Base-by-base conservation (phyloP, 1,139 yeast species). In the Suhomyces guaymorum region DNA sequence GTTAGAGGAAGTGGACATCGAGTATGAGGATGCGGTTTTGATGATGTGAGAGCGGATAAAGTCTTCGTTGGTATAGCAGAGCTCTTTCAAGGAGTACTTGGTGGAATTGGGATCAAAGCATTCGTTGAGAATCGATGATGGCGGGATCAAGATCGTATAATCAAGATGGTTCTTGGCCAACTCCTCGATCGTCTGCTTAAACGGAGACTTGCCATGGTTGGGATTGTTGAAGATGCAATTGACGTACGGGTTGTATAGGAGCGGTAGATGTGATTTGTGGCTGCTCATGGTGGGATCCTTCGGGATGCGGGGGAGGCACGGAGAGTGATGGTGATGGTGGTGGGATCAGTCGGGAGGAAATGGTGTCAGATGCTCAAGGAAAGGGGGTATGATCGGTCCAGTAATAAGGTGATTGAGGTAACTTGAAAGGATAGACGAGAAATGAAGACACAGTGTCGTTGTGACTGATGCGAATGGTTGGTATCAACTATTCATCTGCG, bases 1-100 rank as follows among this genome's bases (percentile, higher is more conserved):
- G 22, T 72, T 55, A 31, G 67, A 66, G 25, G 66, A 51, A 38
- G 66, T 61, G 8, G 68, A 56, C 14, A 72, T 53, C 1, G 70
- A 56, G 26, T 52, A 49, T 7, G 70, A 58, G 1, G 62, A 50
- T 13, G 57, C 45, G 5, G 66, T 59, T 37, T 70, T 62, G 18
- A 86, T 57, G 15, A 88, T 74, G 57, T 88, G 96, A 1, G 89
- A 77, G 34, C 75, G 73, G 7, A 87, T 62, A 52, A 86, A 88
- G 18, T 83, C 90, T 31, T 78, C 81, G 33, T 67, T 72, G 37
- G 44, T 49, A 42, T 74, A 73, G 51, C 90, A 83, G 15, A 81
- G 56, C 3, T 83, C 88, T 11, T 56, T 57, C 37, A 80, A 70
- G 2, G 72, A 57, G 4, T 59, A 46, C 15, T 71, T 59, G 7